phyloP scores from a whole-genome alignment of 2,329 filamentous ascomycete genomes.

The Aspergillus viridinutans region DNA sequence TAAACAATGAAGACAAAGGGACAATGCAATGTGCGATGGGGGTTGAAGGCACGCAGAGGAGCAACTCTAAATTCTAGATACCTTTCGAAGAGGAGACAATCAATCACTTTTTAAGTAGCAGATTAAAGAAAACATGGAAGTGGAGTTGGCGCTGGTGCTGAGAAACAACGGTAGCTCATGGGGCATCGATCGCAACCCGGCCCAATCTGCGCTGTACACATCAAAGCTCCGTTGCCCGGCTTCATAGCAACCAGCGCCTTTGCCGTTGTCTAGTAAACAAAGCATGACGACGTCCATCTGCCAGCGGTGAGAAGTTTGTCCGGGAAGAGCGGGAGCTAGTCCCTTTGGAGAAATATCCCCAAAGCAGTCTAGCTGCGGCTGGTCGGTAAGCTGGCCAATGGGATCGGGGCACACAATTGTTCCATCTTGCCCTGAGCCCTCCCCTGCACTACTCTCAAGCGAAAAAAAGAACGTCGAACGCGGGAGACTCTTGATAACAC shows the following conservation, averaged over 20 bases:
- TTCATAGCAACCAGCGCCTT: constrained; percentile 30
- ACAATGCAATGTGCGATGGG: constrained; percentile 12
- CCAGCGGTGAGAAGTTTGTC: constrained; percentile 22
- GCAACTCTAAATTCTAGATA: neutral
- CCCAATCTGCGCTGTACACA: constrained; percentile 32
- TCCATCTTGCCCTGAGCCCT: constrained; percentile 33
- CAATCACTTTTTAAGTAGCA: constrained; percentile 12
- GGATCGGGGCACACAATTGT: constrained; percentile 36
- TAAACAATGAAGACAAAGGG: constrained; percentile 6
- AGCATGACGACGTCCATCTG: neutral
- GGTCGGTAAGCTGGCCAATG: constrained; percentile 42
- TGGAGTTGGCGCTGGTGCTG: constrained; percentile 19
- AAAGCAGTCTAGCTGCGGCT: constrained; percentile 15
- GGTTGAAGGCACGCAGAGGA: constrained; percentile 1
- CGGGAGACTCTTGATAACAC: constrained; percentile 30
- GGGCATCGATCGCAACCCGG: constrained; percentile 19
- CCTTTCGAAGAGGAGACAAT: constrained; percentile 9
- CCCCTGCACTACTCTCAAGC: constrained; percentile 29
- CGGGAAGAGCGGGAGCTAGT: constrained; percentile 7
- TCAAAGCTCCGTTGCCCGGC: constrained; percentile 11
- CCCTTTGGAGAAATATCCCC: constrained; percentile 29
- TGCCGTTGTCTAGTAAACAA: constrained; percentile 35
- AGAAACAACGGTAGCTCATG: constrained; percentile 24
- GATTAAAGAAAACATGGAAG: constrained; percentile 19
- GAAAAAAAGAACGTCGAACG: constrained; percentile 38